Percentiles rank a stretch among this genome's conserved stretches.
These are phyloP conservation scores for Aspergillus carlsbadensis DNA, from an alignment of 495 filamentous ascomycete species.

Conservation along the genomic window DNA sequence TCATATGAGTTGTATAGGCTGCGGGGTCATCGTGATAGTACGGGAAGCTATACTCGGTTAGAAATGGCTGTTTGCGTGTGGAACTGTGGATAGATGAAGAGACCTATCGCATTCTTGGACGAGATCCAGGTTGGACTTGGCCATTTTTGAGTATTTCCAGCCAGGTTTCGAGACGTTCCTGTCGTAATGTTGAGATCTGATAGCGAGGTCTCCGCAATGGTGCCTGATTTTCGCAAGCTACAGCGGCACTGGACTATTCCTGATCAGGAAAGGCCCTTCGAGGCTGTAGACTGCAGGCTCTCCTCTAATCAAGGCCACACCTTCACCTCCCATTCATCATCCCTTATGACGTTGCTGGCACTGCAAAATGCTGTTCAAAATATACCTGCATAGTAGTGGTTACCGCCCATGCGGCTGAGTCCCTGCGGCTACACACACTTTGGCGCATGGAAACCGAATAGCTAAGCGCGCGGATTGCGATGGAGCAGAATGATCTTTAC, in stretches of 20 bases:
- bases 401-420: too few species aligned
- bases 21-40: slow-evolving; percentile 57
- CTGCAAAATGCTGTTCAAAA: too few species aligned
- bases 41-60: slow-evolving; percentile 57
- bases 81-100: neutral
- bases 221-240: neutral
- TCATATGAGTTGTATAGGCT: slow-evolving; percentile 46
- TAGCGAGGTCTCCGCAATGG: neutral
- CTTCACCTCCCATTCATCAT: neutral
- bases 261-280: neutral
- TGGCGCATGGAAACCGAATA: too few species aligned
- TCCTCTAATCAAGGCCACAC: too few species aligned
- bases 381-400: too few species aligned
- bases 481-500: too few species aligned
- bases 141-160: slow-evolving; percentile 23
- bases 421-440: too few species aligned
- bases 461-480: too few species aligned
- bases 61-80: slow-evolving; percentile 5
- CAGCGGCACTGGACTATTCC: neutral
- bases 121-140: slow-evolving; percentile 54
- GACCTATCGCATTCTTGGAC: slow-evolving; percentile 60
- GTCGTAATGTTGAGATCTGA: neutral
- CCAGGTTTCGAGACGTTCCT: neutral
- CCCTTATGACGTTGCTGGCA: neutral
- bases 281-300: too few species aligned